A percentile compares a stretch with the other conserved stretches of the same genome.
Conservation (phyloP, 495 filamentous ascomycete species). For the Neurospora terricola region DNA sequence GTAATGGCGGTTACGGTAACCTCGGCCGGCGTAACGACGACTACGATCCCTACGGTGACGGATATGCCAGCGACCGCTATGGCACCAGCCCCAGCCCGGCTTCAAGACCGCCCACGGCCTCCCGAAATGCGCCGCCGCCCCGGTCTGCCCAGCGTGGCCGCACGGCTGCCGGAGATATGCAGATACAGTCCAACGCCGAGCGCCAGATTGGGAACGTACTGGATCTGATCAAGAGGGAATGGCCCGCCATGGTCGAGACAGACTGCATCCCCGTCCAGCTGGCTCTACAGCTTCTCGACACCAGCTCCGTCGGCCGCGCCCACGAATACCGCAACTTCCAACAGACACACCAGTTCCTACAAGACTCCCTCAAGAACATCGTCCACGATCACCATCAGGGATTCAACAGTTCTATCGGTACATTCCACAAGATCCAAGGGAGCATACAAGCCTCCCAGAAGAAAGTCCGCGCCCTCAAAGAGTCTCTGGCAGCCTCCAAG, state of each 20-base stretch:
- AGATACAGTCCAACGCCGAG: conserved; percentile 30
- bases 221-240: conserved; percentile 69
- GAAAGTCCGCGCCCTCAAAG: conserved; percentile 71
- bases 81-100: conserved; percentile 1
- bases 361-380: conserved; percentile 84
- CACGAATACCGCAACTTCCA: conserved; percentile 77
- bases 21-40: conserved; percentile 26
- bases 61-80: conserved; percentile 32
- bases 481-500: conserved; percentile 76
- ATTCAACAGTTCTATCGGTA: conserved; percentile 98
- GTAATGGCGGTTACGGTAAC: conserved; percentile 26
- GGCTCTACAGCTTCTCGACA: conserved; percentile 85
- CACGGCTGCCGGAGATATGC: conserved; percentile 12
- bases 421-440: conserved; percentile 94
- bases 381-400: conserved; percentile 99
- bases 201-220: conserved; percentile 39
- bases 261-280: conserved; percentile 88
- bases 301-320: conserved; percentile 83
- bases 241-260: conserved; percentile 80
- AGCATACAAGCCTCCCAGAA: conserved; percentile 84
- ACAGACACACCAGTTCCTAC: conserved; percentile 70
- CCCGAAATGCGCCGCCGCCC: conserved; percentile 18
- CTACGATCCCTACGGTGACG: conserved; percentile 37
- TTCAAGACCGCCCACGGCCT: conserved; percentile 10
- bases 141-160: conserved; percentile 19